A percentile compares a stretch with the other conserved stretches of the same genome.
Evolutionary conservation across 2,329 filamentous ascomycete genomes (phyloP).

Genomic region (Curvularia sp.): DNA sequence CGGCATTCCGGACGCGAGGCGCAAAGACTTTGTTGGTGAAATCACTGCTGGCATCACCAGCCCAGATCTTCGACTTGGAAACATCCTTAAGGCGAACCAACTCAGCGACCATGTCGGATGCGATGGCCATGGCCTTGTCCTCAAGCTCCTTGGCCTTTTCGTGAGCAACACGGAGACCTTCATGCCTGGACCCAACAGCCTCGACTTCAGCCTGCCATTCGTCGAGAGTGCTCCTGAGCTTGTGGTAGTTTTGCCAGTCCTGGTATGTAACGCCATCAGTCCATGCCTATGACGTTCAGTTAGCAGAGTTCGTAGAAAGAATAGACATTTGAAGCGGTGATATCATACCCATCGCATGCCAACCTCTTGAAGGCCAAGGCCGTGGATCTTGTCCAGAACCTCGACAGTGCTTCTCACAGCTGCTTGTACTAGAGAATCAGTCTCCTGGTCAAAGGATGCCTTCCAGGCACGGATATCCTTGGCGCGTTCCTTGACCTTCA

Average conservation of each 20-base stretch:
- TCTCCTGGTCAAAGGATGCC: slow-evolving; percentile 72
- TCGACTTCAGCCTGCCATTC: slow-evolving; percentile 86
- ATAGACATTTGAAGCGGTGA: neutral
- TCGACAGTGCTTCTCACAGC: slow-evolving; percentile 82
- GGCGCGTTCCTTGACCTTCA: slow-evolving; percentile 77
- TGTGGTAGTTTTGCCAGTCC: slow-evolving; percentile 95
- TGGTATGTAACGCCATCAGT: slow-evolving; percentile 96
- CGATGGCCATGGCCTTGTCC: slow-evolving; percentile 78
- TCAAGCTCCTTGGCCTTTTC: slow-evolving; percentile 73
- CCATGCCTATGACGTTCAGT: slow-evolving; percentile 65
- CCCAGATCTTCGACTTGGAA: slow-evolving; percentile 80
- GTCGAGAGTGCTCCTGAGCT: slow-evolving; percentile 80
- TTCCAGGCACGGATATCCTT: slow-evolving; percentile 81
- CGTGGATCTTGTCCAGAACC: slow-evolving; percentile 81
- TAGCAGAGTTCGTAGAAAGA: neutral
- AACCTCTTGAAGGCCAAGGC: slow-evolving; percentile 86
- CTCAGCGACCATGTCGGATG: slow-evolving; percentile 80
- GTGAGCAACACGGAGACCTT: slow-evolving; percentile 72
- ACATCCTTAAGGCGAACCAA: slow-evolving; percentile 82
- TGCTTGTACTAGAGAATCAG: slow-evolving; percentile 70
- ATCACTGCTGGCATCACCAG: slow-evolving; percentile 76
- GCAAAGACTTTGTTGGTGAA: slow-evolving; percentile 74
- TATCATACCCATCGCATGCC: slow-evolving; percentile 75
- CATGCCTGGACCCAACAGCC: slow-evolving; percentile 75
- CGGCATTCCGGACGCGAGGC: slow-evolving; percentile 58